Evolutionary conservation across 1,284 basidiomycete species (phyloP), one percentile per base, ranked within the genome.

Genomic region (Rhodofomes roseus): DNA sequence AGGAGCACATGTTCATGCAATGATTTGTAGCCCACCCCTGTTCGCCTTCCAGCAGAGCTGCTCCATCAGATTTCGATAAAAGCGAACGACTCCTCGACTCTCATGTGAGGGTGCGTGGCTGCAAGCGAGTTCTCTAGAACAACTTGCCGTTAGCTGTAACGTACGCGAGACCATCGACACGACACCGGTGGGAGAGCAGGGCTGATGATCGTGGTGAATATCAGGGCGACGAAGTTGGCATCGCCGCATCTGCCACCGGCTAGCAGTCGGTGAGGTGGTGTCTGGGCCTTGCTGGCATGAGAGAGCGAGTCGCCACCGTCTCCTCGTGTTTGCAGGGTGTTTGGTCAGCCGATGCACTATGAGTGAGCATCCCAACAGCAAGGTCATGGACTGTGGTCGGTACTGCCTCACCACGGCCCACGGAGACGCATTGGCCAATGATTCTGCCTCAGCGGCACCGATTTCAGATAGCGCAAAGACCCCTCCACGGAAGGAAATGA

Each of bases 1-100:
- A 43, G 14, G 53, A 40, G 53, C 34, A 40, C 40, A 43, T 36
- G 34, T 41, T 54, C 50, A 52, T 52, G 50, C 50, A 29, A 52
- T 20, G 34, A 25, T 20, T 31, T 36, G 50, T 37, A 37, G 50
- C 50, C n/a, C 46, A 48, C 23, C 25, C 25, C 22, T 12, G 16
- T 48, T 12, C 22, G 22, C 46, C 14, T 48, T 16, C 46, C 25
- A 12, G 46, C 14, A 48, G 22, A 48, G 8, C 43, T 20, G 20
- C 46, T 18, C 27, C 25, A 48, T 48, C 12, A 48, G 46, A 11
- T 14, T 2, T 46, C 44, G 31, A 11, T 27, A 27, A 4, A 25
- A 46, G 3, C 23, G 23, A 8, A 16, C n/a, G 29, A 27, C 25
- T 1, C 46, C 23, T 27, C 25, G 12, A 18, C 12, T 4, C 9